phyloP scores from a whole-genome alignment of 768 basidiomycete species.

The Cystobasidium ongulense region DNA sequence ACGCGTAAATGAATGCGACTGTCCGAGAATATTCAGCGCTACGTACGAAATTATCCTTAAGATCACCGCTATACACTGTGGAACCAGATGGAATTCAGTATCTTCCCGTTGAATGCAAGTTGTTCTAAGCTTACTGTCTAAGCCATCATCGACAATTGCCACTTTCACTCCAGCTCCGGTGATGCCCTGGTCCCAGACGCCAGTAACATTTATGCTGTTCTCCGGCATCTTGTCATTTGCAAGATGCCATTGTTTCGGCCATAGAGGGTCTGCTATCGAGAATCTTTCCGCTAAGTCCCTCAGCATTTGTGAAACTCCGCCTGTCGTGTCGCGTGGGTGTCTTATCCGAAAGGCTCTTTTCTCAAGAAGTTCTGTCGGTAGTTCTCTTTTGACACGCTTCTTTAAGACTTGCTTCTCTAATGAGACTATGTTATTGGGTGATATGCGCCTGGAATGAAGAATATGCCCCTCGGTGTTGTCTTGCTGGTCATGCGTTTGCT shows the following conservation, averaged over 20 bases:
- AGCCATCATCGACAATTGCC: conserved; percentile 86
- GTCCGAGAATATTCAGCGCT: background rate
- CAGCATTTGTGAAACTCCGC: conserved; percentile 22
- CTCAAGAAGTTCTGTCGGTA: conserved; percentile 32
- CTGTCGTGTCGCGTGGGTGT: background rate
- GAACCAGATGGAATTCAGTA: background rate
- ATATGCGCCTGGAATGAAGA: conserved; percentile 6
- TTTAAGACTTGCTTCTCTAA: conserved; percentile 42
- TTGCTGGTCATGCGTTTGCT: background rate
- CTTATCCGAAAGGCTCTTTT: conserved; percentile 9
- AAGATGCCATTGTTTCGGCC: conserved; percentile 84
- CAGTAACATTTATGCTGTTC: conserved; percentile 75
- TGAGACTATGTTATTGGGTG: conserved; percentile 34
- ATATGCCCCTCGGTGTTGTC: background rate
- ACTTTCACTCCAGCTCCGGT: conserved; percentile 78
- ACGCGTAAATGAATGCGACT: background rate
- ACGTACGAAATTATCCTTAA: conserved; percentile 85
- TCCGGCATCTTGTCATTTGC: conserved; percentile 75
- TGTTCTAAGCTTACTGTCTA: conserved; percentile 56
- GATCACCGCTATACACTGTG: conserved; percentile 60
- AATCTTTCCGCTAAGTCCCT: conserved; percentile 53
- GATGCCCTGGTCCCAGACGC: conserved; percentile 81
- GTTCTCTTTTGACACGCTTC: conserved; percentile 45
- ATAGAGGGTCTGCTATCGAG: conserved; percentile 70
- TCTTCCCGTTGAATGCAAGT: background rate